A percentile compares a stretch with the other conserved stretches of the same genome.
phyloP scores from a whole-genome alignment of 192 early-diverging fungal species.

The Ambispora gerdemannii region DNA sequence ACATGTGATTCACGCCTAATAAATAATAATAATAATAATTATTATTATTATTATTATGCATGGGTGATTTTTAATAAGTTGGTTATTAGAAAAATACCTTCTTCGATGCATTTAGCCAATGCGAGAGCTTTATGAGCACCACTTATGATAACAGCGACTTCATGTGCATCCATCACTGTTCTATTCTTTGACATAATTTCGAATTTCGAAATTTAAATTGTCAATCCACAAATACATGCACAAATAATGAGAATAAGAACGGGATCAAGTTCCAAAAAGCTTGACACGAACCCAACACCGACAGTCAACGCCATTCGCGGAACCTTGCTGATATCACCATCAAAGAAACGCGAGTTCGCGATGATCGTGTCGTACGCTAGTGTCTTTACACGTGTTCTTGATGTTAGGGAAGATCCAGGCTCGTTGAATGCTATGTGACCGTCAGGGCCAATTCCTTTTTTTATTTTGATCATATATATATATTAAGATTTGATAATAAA shows the following conservation, averaged over 20 bases:
- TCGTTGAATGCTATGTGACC: conserved; percentile 93
- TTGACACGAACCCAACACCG: conserved; percentile 65
- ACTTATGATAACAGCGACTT: conserved; percentile 81
- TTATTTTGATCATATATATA: not conserved
- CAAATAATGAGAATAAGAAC: no score
- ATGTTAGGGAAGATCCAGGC: conserved; percentile 78
- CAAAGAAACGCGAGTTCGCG: conserved; percentile 86
- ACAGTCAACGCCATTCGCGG: conserved; percentile 86
- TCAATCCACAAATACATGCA: no score
- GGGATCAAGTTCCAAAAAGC: no score
- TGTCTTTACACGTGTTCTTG: conserved; percentile 81
- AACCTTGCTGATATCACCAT: conserved; percentile 75
- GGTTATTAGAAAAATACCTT: conserved; percentile 38
- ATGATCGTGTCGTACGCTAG: conserved; percentile 86
- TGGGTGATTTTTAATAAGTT: no score
- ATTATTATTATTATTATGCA: conserved; percentile 19
- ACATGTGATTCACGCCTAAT: conserved; percentile 88
- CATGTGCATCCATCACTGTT: conserved; percentile 84
- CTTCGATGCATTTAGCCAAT: conserved; percentile 80
- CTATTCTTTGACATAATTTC: no score
- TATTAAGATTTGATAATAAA: no score
- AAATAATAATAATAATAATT: no score
- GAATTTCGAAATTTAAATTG: no score
- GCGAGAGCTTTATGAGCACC: conserved; percentile 83
- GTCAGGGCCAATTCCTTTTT: conserved; percentile 72